phyloP scores from a whole-genome alignment of 2,329 filamentous ascomycete species.

The Helicocarpus griseus region DNA sequence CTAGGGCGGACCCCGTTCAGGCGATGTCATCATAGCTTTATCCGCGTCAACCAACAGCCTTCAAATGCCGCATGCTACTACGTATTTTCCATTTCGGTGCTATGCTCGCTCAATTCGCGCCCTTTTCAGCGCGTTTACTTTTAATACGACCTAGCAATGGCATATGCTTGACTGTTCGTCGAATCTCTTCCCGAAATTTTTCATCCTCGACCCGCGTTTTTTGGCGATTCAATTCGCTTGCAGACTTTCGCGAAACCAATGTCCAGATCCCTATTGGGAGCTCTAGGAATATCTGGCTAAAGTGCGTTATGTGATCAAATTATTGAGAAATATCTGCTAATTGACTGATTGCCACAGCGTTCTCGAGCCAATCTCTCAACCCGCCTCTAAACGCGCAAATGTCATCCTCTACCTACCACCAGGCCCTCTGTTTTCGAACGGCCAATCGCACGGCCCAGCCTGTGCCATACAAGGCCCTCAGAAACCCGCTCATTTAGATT shows the following conservation, averaged over 20 bases:
- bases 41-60: neutral
- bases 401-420: conserved; percentile 30
- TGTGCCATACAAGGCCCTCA: neutral
- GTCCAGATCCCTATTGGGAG: conserved; percentile 21
- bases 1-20: too few species aligned
- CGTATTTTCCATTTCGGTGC: conserved; percentile 10
- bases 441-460: neutral
- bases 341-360: neutral
- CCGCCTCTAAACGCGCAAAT: conserved; percentile 12
- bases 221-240: neutral
- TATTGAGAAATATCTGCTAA: neutral
- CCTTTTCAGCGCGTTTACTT: neutral
- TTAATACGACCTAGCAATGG: neutral
- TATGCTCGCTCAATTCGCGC: conserved; percentile 16
- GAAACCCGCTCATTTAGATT: neutral
- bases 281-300: conserved; percentile 20
- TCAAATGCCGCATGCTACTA: neutral
- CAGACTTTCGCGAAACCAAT: conserved; percentile 14
- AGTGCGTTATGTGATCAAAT: conserved; percentile 11
- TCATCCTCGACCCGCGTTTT: conserved; percentile 10
- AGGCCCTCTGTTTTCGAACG: conserved; percentile 21
- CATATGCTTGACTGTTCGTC: neutral
- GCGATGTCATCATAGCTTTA: neutral
- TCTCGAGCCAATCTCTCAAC: neutral
- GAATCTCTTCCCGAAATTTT: conserved; percentile 4